These are phyloP conservation scores for Trichaptum fuscoviolaceum DNA, from an alignment of 768 basidiomycete genomes.

Conservation along the genomic window DNA sequence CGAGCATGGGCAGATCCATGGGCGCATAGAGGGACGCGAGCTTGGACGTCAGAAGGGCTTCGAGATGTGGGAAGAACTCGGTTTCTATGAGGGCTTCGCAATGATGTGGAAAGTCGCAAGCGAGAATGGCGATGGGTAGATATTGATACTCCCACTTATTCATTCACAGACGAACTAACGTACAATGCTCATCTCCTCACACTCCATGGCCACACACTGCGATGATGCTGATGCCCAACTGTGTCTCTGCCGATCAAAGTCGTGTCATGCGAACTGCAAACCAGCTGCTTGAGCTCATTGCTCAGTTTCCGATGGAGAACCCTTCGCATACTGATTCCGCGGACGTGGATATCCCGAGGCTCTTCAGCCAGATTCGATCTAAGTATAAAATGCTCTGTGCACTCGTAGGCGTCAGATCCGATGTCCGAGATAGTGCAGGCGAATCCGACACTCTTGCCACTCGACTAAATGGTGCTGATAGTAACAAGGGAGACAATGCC, in stretches of 20 bases:
- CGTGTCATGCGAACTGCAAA: slow-evolving; percentile 59
- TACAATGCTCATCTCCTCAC: not conserved
- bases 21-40: slow-evolving; percentile 84
- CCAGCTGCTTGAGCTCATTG: slow-evolving; percentile 64
- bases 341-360: slow-evolving; percentile 66
- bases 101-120: slow-evolving; percentile 51
- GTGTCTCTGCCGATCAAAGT: slow-evolving; percentile 25
- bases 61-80: slow-evolving; percentile 97
- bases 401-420: slow-evolving; percentile 62
- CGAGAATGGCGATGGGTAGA: slow-evolving; percentile 7
- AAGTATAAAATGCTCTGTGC: slow-evolving; percentile 86
- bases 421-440: slow-evolving; percentile 22
- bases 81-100: slow-evolving; percentile 88
- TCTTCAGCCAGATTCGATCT: slow-evolving; percentile 81
- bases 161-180: not conserved
- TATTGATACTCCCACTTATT: slow-evolving; percentile 9
- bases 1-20: slow-evolving; percentile 84
- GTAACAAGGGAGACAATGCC: not conserved
- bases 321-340: slow-evolving; percentile 42
- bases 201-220: not conserved
- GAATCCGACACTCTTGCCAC: not conserved
- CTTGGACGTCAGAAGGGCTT: slow-evolving; percentile 87
- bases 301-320: slow-evolving; percentile 74
- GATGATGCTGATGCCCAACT: not conserved
- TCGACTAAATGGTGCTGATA: not conserved